Conservation (phyloP, 2,329 filamentous ascomycete species). For the Septoria linicola region DNA sequence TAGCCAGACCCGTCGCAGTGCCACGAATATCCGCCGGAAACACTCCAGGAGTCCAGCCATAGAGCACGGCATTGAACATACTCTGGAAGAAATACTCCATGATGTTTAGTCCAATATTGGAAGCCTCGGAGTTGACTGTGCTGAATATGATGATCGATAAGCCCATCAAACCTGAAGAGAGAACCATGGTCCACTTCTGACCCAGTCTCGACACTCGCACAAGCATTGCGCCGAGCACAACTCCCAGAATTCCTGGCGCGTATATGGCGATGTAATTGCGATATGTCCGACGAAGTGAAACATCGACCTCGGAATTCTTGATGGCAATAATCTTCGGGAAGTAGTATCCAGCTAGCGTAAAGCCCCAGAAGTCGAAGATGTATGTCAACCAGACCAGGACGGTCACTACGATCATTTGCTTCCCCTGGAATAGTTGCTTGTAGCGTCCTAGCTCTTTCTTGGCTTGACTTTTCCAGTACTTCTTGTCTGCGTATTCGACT, state of each 20-base stretch:
- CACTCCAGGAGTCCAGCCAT: conserved; percentile 54
- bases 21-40: conserved; percentile 50
- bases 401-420: conserved; percentile 47
- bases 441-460: conserved; percentile 46
- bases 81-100: conserved; percentile 55
- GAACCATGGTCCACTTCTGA: conserved; percentile 48
- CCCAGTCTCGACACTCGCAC: conserved; percentile 49
- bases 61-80: conserved; percentile 55
- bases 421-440: conserved; percentile 46
- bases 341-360: conserved; percentile 51
- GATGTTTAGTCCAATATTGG: conserved; percentile 52
- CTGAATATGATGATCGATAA: conserved; percentile 48
- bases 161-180: conserved; percentile 47
- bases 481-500: conserved; percentile 10
- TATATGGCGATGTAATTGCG: conserved; percentile 57
- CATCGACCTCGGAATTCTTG: conserved; percentile 50
- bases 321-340: conserved; percentile 52
- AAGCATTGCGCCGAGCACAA: conserved; percentile 51
- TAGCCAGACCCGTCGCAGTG: conserved; percentile 56
- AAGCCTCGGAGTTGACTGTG: conserved; percentile 46
- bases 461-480: conserved; percentile 35
- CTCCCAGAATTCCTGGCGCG: conserved; percentile 53
- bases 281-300: conserved; percentile 51
- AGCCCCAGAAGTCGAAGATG: conserved; percentile 53
- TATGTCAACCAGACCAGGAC: conserved; percentile 53